A percentile compares a stretch with the other conserved stretches of the same genome.
Conservation (phyloP, 2,329 filamentous ascomycete species). For the Venturia aucupariae region DNA sequence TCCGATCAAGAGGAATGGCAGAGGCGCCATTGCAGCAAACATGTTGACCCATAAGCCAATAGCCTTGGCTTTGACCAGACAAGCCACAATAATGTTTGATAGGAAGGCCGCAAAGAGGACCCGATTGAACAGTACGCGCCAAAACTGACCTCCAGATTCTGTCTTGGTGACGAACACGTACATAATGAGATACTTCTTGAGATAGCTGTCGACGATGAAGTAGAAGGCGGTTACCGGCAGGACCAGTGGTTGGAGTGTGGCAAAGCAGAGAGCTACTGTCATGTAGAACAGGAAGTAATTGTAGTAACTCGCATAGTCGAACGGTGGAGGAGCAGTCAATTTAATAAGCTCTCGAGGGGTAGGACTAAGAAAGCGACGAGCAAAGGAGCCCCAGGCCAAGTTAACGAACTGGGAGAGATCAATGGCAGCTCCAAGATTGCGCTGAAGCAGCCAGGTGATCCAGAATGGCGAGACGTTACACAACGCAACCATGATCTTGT, state of each 20-base stretch:
- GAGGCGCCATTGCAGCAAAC: constrained; percentile 61
- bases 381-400: constrained; percentile 74
- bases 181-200: constrained; percentile 74
- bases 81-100: constrained; percentile 66
- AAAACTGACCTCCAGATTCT: constrained; percentile 87
- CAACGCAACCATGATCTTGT: constrained; percentile 57
- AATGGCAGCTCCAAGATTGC: constrained; percentile 85
- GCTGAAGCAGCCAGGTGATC: constrained; percentile 87
- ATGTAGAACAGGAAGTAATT: constrained; percentile 96
- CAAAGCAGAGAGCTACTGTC: constrained; percentile 79
- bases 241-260: constrained; percentile 76
- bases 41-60: constrained; percentile 44
- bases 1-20: constrained; percentile 65
- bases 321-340: constrained; percentile 80
- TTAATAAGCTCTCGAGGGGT: constrained; percentile 89
- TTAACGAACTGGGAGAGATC: constrained; percentile 86
- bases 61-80: constrained; percentile 59
- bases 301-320: constrained; percentile 95
- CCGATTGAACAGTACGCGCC: constrained; percentile 89
- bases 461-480: constrained; percentile 83
- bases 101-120: constrained; percentile 74
- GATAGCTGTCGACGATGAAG: constrained; percentile 74
- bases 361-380: constrained; percentile 73
- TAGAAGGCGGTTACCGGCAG: constrained; percentile 81
- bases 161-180: constrained; percentile 94